Evolutionary conservation across 495 filamentous ascomycete species (phyloP).

Genomic region (Neurospora sp.): DNA sequence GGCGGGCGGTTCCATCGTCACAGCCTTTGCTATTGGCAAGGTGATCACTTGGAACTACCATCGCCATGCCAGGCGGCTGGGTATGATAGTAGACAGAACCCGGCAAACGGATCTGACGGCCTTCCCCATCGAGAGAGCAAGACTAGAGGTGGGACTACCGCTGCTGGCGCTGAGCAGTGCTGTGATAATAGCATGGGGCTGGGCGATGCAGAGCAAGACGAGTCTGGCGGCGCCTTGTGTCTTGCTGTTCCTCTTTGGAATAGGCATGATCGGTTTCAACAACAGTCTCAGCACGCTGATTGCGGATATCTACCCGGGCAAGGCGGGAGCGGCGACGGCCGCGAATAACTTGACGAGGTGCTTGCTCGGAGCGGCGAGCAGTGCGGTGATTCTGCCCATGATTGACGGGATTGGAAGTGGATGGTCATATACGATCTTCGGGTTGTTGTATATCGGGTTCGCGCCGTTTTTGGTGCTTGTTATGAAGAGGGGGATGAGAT

Average conservation of each 20-base stretch:
- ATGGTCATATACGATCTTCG: slow-evolving; percentile 62
- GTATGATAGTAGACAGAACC: slow-evolving; percentile 35
- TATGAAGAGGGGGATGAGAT: slow-evolving; percentile 28
- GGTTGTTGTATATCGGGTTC: slow-evolving; percentile 39
- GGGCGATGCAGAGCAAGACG: slow-evolving; percentile 36
- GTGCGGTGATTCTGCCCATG: slow-evolving; percentile 57
- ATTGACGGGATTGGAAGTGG: slow-evolving; percentile 53
- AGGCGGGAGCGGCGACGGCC: slow-evolving; percentile 55
- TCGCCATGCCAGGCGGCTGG: slow-evolving; percentile 28
- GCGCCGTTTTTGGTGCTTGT: slow-evolving; percentile 42
- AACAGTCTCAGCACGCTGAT: slow-evolving; percentile 45
- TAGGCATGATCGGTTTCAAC: slow-evolving; percentile 38
- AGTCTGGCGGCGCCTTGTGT: slow-evolving; percentile 24
- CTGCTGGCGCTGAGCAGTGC: slow-evolving; percentile 29
- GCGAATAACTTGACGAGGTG: slow-evolving; percentile 63
- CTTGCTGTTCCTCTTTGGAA: slow-evolving; percentile 45
- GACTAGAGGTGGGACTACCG: slow-evolving; percentile 48
- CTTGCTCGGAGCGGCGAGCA: slow-evolving; percentile 55
- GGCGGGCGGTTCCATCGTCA: slow-evolving; percentile 51
- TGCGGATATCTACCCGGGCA: slow-evolving; percentile 53
- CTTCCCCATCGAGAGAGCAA: slow-evolving; percentile 57
- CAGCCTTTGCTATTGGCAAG: slow-evolving; percentile 43
- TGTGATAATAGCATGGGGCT: slow-evolving; percentile 45
- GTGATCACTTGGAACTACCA: slow-evolving; percentile 46
- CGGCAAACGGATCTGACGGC: slow-evolving; percentile 37